phyloP scores from a whole-genome alignment of 345 rosid genomes.

The Geranium brycei region DNA sequence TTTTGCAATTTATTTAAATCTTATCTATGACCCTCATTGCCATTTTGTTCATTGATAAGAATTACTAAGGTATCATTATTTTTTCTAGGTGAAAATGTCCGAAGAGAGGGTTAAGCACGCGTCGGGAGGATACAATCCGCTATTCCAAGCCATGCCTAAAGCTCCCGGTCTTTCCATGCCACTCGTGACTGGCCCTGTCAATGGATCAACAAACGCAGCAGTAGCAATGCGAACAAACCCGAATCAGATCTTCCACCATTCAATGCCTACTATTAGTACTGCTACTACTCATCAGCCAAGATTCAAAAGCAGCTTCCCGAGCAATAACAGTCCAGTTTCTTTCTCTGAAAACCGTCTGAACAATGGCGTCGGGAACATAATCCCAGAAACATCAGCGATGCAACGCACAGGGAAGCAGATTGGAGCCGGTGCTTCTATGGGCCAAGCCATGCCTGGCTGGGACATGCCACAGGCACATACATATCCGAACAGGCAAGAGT shows the following conservation, averaged over 20 bases:
- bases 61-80: too few relatives aligned
- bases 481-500: constrained; percentile 12
- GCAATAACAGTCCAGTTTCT: not conserved
- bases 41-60: not conserved
- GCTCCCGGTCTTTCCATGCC: too few relatives aligned
- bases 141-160: not conserved
- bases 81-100: not conserved
- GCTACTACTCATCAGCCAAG: not conserved
- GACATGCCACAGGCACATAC: constrained; percentile 12
- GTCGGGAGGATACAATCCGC: not conserved
- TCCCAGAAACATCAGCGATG: constrained; percentile 8
- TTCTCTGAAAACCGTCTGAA: not conserved
- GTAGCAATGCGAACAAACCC: not conserved
- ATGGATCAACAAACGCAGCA: too few relatives aligned
- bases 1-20: too few relatives aligned
- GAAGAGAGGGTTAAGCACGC: not conserved
- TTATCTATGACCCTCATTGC: not conserved
- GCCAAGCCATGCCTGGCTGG: constrained; percentile 14
- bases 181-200: too few relatives aligned
- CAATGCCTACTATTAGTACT: not conserved
- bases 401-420: constrained; percentile 7
- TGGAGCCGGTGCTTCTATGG: not conserved
- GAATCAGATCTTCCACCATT: not conserved
- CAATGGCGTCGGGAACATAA: constrained; percentile 8
- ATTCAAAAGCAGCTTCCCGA: not conserved